Conservation (phyloP, 805 yeast species). For the Debaryomyces castellii region DNA sequence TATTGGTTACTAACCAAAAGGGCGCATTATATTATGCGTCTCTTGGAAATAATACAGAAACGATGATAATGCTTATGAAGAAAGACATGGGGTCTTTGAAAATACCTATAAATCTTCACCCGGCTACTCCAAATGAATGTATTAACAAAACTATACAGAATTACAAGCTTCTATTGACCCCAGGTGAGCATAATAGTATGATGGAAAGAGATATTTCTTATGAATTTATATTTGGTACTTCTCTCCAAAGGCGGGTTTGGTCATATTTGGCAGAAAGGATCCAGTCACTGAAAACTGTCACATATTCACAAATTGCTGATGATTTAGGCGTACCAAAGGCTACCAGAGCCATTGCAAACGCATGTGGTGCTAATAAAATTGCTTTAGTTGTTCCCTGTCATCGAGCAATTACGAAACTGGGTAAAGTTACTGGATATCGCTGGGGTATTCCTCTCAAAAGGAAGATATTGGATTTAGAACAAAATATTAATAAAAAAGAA, state of each 20-base stretch:
- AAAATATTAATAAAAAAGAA: not conserved
- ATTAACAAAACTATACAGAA: constrained; percentile 8
- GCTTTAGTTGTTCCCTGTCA: constrained; percentile 46
- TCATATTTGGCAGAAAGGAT: constrained; percentile 20
- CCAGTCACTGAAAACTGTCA: constrained; percentile 24
- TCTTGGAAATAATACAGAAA: constrained; percentile 10
- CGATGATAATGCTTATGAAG: not conserved
- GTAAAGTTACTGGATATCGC: constrained; percentile 36
- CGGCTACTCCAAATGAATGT: not conserved
- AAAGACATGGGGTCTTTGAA: not conserved
- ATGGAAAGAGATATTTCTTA: not conserved
- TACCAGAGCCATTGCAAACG: constrained; percentile 40
- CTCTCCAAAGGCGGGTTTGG: constrained; percentile 41
- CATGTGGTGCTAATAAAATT: constrained; percentile 39
- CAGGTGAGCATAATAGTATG: constrained; percentile 8
- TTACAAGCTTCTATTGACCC: constrained; percentile 9
- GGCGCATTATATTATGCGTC: constrained; percentile 21
- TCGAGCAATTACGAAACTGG: constrained; percentile 31
- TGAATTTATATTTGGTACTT: constrained; percentile 36
- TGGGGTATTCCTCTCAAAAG: constrained; percentile 37
- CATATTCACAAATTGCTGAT: constrained; percentile 33
- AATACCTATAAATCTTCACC: not conserved
- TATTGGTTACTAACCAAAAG: constrained; percentile 13
- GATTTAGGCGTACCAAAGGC: constrained; percentile 26
- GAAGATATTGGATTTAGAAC: constrained; percentile 19